Evolutionary conservation across 768 basidiomycete species (phyloP).

Genomic region (Amanita pallidorosea): DNA sequence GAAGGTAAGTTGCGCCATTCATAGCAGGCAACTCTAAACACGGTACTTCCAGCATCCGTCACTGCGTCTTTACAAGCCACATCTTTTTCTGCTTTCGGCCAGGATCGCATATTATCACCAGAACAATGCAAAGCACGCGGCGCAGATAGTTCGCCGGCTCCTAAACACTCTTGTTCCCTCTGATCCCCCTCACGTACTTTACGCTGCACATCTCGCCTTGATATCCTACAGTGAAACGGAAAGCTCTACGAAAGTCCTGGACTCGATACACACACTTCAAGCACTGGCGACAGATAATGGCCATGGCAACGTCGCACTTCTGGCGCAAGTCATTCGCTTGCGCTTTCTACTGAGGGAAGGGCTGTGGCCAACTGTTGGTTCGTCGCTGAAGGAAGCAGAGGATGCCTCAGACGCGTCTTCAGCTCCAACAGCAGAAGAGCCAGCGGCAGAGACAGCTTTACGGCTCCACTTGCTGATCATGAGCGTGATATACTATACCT

Average conservation of each 20-base stretch:
- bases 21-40: background rate
- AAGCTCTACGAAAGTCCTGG: slow-evolving; percentile 15
- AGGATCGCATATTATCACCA: slow-evolving; percentile 39
- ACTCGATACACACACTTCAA: slow-evolving; percentile 24
- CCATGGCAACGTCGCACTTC: slow-evolving; percentile 34
- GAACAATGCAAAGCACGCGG: slow-evolving; percentile 46
- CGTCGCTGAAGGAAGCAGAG: slow-evolving; percentile 41
- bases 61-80: slow-evolving; percentile 46
- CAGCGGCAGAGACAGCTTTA: slow-evolving; percentile 19
- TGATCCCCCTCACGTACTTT: slow-evolving; percentile 43
- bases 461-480: slow-evolving; percentile 53
- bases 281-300: slow-evolving; percentile 14
- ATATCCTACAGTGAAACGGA: slow-evolving; percentile 22
- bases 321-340: slow-evolving; percentile 46
- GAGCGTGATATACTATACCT: slow-evolving; percentile 50
- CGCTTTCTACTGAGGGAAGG: slow-evolving; percentile 43
- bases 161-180: slow-evolving; percentile 27
- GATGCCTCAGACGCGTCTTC: slow-evolving; percentile 12
- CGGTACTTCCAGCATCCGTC: slow-evolving; percentile 43
- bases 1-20: slow-evolving; percentile 31
- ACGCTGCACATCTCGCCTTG: slow-evolving; percentile 44
- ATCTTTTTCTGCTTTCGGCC: slow-evolving; percentile 51
- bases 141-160: slow-evolving; percentile 45
- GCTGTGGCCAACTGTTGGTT: slow-evolving; percentile 40
- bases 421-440: slow-evolving; percentile 5